Evolutionary conservation across 352 stramenopile species (phyloP).

Genomic region (Globisporangium cylindrosporum): DNA sequence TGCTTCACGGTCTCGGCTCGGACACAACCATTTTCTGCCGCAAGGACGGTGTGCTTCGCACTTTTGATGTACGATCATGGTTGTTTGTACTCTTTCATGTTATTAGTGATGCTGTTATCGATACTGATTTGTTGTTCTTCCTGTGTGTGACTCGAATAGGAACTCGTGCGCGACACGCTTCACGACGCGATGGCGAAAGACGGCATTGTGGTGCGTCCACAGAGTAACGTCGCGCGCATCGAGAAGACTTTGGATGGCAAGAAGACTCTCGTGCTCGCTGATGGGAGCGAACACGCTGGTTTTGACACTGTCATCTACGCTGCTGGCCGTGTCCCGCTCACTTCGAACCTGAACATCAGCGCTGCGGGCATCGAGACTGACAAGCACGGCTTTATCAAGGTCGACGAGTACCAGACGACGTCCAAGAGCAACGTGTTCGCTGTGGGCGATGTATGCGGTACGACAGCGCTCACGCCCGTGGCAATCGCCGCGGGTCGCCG

Average conservation of each 20-base stretch:
- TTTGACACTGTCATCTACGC: conserved; percentile 91
- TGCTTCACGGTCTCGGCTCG: conserved; percentile 91
- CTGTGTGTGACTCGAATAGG: conserved; percentile 12
- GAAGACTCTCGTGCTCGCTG: conserved; percentile 49
- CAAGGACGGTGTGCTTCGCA: conserved; percentile 78
- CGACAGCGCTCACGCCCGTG: conserved; percentile 77
- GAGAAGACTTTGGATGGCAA: conserved; percentile 40
- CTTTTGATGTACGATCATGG: conserved; percentile 74
- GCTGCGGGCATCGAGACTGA: conserved; percentile 61
- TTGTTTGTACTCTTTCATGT: neutral
- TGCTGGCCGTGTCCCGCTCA: conserved; percentile 45
- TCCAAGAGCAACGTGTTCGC: conserved; percentile 76
- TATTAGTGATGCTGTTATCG: neutral
- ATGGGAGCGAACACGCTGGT: conserved; percentile 34
- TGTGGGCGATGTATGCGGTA: conserved; percentile 70
- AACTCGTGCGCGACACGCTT: conserved; percentile 46
- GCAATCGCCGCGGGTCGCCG: conserved; percentile 82
- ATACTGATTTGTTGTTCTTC: neutral
- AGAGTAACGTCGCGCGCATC: conserved; percentile 44
- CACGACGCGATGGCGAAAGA: conserved; percentile 58
- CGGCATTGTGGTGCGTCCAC: conserved; percentile 43
- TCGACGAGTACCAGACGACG: conserved; percentile 92
- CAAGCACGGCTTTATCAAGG: conserved; percentile 65
- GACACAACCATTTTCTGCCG: conserved; percentile 91
- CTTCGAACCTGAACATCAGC: conserved; percentile 64